Conservation (phyloP, 805 yeast genomes). For the Yamadazyma akitaensis region DNA sequence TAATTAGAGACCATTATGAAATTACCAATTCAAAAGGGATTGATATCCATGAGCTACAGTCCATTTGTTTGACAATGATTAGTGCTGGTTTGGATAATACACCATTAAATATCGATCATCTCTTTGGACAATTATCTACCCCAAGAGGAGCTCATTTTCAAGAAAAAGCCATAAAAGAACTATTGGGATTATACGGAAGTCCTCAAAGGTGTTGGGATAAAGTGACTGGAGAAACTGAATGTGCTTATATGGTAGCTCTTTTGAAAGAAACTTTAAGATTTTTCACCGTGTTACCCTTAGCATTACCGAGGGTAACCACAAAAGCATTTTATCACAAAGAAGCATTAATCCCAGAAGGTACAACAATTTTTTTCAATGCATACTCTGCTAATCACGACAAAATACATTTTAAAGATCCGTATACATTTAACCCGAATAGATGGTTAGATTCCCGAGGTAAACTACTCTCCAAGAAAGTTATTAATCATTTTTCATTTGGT, state of each 20-base stretch:
- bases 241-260: conserved; percentile 55
- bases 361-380: conserved; percentile 61
- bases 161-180: conserved; percentile 38
- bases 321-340: conserved; percentile 41
- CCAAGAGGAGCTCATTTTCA: conserved; percentile 38
- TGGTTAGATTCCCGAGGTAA: conserved; percentile 35
- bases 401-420: conserved; percentile 39
- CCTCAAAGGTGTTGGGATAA: conserved; percentile 22
- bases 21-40: conserved; percentile 6
- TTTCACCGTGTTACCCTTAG: conserved; percentile 64
- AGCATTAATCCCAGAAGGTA: conserved; percentile 49
- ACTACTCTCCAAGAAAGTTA: conserved; percentile 13
- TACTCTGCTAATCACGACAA: conserved; percentile 70
- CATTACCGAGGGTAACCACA: conserved; percentile 62
- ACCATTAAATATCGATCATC: conserved; percentile 58
- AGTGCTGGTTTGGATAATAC: conserved; percentile 79
- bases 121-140: conserved; percentile 52
- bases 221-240: conserved; percentile 24
- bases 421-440: conserved; percentile 50
- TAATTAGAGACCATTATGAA: conserved; percentile 2
- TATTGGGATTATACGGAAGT: conserved; percentile 29
- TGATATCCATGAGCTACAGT: conserved; percentile 42
- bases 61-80: conserved; percentile 70
- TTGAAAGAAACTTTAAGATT: conserved; percentile 60
- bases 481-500: conserved; percentile 57